phyloP scores from a whole-genome alignment of 441 rosid genomes.

The Hypseocharis bilobata region DNA sequence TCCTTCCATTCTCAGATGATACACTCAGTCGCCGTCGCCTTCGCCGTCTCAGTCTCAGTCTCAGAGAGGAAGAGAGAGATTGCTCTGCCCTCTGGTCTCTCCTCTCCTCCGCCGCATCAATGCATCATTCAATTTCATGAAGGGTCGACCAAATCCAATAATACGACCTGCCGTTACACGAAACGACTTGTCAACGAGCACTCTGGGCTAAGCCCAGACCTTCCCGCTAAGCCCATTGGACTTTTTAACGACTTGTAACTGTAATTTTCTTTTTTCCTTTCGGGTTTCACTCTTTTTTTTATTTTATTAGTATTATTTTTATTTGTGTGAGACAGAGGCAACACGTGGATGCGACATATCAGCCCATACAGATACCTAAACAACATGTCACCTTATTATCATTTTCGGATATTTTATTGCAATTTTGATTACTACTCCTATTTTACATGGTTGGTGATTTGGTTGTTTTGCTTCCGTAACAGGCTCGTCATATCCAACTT shows the following conservation, averaged over 20 bases:
- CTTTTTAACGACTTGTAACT: no score
- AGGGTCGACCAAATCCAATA: no score
- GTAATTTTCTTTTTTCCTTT: no score
- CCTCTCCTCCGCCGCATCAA: background rate
- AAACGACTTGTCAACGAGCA: no score
- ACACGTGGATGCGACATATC: background rate
- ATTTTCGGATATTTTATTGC: no score
- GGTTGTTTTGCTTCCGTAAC: background rate
- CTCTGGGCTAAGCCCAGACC: background rate
- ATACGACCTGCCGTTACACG: no score
- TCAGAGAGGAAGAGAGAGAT: background rate
- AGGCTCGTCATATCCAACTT: background rate
- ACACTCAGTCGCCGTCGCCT: no score
- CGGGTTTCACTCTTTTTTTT: background rate
- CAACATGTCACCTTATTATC: background rate
- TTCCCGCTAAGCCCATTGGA: no score
- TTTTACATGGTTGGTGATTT: background rate
- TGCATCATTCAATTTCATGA: background rate
- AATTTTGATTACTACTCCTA: no score
- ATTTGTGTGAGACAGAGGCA: no score
- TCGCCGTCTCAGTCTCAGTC: background rate
- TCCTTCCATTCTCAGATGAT: slow-evolving; percentile 52
- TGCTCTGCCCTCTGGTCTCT: background rate
- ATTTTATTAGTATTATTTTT: no score
- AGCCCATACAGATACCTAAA: no score